Conservation (phyloP, 2,329 filamentous ascomycete species). For the Hypoxylon rubiginosum region DNA sequence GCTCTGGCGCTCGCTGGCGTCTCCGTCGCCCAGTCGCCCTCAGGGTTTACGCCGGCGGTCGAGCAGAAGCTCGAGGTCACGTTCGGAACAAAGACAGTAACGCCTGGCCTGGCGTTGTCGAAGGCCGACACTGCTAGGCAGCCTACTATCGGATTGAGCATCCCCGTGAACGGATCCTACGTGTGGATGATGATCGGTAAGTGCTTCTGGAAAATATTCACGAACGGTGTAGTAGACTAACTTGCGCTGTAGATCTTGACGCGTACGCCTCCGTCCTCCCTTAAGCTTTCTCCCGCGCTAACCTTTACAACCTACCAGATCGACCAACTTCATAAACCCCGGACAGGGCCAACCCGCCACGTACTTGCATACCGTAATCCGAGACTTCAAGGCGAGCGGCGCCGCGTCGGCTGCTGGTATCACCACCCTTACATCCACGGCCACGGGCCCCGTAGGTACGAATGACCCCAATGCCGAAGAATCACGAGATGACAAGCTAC, state of each 20-base stretch:
- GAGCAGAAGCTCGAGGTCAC: slow-evolving; percentile 48
- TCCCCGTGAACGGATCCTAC: slow-evolving; percentile 45
- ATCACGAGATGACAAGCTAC: background rate
- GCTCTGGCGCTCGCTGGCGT: slow-evolving; percentile 39
- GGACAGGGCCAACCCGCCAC: slow-evolving; percentile 43
- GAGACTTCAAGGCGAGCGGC: slow-evolving; percentile 49
- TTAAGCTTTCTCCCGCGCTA: slow-evolving; percentile 6
- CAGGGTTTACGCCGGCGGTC: slow-evolving; percentile 47
- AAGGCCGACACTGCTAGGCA: slow-evolving; percentile 48
- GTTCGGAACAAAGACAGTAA: slow-evolving; percentile 48
- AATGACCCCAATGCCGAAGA: background rate
- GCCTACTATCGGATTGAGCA: slow-evolving; percentile 48
- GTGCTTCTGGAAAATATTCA: background rate
- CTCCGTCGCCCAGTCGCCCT: slow-evolving; percentile 45
- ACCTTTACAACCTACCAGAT: slow-evolving; percentile 35
- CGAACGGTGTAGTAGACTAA: slow-evolving; percentile 28
- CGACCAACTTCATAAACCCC: slow-evolving; percentile 50
- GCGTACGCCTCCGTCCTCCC: slow-evolving; percentile 43
- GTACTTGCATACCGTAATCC: slow-evolving; percentile 51
- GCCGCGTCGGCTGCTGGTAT: slow-evolving; percentile 39
- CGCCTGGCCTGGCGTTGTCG: slow-evolving; percentile 46
- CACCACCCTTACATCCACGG: slow-evolving; percentile 43
- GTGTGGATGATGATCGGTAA: slow-evolving; percentile 51
- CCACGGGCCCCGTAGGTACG: slow-evolving; percentile 43
- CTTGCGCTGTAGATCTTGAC: slow-evolving; percentile 46